Evolutionary conservation across 2,329 filamentous ascomycete species (phyloP).

Genomic region (Trichoderma sp.): DNA sequence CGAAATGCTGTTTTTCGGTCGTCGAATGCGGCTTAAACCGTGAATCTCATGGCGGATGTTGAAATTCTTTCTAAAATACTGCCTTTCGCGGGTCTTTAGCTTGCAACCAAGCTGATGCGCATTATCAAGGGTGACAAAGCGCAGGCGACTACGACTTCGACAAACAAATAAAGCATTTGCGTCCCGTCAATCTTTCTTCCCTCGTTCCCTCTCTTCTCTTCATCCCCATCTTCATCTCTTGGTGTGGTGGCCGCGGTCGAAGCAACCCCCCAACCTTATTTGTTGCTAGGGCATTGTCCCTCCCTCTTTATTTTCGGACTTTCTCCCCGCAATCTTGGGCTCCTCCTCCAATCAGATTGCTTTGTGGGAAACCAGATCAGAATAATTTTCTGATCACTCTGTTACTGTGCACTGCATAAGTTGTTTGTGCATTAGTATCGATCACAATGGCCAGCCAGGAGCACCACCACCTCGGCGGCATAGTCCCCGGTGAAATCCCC

Average conservation of each 20-base stretch:
- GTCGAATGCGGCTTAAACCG: constrained; percentile 25
- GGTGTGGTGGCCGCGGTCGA: constrained; percentile 10
- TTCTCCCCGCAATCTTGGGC: not conserved
- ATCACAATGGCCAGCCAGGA: not conserved
- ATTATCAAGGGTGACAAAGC: not conserved
- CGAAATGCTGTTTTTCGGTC: constrained; percentile 13
- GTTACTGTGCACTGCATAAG: constrained; percentile 7
- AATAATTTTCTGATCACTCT: not conserved
- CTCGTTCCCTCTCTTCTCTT: not conserved
- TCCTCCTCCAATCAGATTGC: not conserved
- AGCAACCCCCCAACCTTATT: not conserved
- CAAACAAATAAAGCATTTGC: constrained; percentile 13
- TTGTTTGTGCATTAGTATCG: not conserved
- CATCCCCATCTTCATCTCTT: constrained; percentile 13
- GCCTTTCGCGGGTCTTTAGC: constrained; percentile 10
- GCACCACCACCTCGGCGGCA: constrained; percentile 21
- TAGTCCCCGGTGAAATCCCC: constrained; percentile 53
- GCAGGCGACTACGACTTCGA: not conserved
- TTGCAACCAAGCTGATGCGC: not conserved
- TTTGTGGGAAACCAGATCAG: not conserved
- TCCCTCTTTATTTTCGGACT: not conserved
- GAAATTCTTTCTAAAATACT: constrained; percentile 1
- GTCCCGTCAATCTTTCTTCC: not conserved
- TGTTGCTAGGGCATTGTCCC: not conserved
- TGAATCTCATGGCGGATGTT: constrained; percentile 7